These are phyloP conservation scores for Eragrostis curvula DNA, from an alignment of 176 grass and related monocot genomes.

Conservation along the genomic window DNA sequence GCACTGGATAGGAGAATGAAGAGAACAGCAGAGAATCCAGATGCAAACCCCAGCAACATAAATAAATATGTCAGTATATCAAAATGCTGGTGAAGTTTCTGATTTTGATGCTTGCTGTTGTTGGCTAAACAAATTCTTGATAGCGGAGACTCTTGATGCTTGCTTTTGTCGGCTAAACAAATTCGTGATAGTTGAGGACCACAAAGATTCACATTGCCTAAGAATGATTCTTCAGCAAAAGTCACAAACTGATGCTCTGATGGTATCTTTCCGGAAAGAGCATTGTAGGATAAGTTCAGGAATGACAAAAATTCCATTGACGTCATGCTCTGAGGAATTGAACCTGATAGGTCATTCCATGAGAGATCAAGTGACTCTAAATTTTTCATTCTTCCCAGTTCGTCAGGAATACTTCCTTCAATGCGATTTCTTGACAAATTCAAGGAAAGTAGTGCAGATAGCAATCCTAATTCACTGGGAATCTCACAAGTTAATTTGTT, in stretches of 20 bases:
- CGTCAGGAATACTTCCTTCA: slow-evolving; percentile 19
- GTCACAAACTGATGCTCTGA: fast-evolving
- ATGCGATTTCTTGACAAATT: slow-evolving; percentile 15
- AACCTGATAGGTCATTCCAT: slow-evolving; percentile 30
- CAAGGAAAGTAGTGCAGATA: fast-evolving
- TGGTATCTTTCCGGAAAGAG: slow-evolving; percentile 17
- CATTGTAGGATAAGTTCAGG: slow-evolving; percentile 29
- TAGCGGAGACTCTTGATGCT: too few species aligned
- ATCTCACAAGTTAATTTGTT: slow-evolving; percentile 36
- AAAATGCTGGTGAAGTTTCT: not conserved
- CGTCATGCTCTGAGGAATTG: not conserved
- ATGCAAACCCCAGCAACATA: slow-evolving; percentile 29
- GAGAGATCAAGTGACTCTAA: slow-evolving; percentile 33
- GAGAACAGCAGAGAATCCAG: slow-evolving; percentile 14
- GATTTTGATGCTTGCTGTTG: too few species aligned
- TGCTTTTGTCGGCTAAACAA: slow-evolving; percentile 5
- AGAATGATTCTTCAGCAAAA: not conserved
- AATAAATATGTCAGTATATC: not conserved
- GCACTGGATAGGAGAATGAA: not conserved
- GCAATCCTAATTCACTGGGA: slow-evolving; percentile 6
- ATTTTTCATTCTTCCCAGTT: not conserved
- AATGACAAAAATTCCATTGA: fast-evolving
- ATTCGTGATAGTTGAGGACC: not conserved
- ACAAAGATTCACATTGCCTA: slow-evolving; percentile 11
- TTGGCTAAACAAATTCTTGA: too few species aligned